Base-by-base conservation (phyloP, 768 basidiomycete genomes). In the Cystofilobasidium ferigula region DNA sequence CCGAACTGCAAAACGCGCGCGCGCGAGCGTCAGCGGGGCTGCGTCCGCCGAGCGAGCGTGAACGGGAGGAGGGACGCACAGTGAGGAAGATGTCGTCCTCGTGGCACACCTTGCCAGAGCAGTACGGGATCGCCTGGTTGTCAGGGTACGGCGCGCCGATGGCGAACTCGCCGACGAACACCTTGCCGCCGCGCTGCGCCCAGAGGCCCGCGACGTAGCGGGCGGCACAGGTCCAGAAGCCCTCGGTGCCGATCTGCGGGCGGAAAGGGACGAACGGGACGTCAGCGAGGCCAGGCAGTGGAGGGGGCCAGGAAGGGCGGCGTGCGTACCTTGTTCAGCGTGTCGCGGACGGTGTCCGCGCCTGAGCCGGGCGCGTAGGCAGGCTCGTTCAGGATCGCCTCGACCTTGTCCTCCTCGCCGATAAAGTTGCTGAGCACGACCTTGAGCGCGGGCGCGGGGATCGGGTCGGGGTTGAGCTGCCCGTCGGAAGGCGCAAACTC, bases 31-130 rank as follows among this genome's bases (percentile, higher is more conserved):
- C n/a, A n/a, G n/a, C n/a, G n/a, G n/a, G n/a, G n/a, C n/a, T n/a
- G n/a, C n/a, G n/a, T n/a, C n/a, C n/a, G n/a, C n/a, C n/a, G 36
- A 57, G 32, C 54, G 14, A 36, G 30, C 3, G 18, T 16, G 36
- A 57, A 57, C 26, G n/a, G 47, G 36, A 8, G 30, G 26, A 20
- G 24, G 14, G 14, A 10, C 47, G 47, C 26, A 48, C 47, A 4
- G 47, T 20, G n/a, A 66, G 12, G 48, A 40, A 43, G 53, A 67
- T 67, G 32, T 67, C 65, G 18, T 67, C 65, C 18, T 67, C 59
- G 30, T 67, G 65, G 34, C 60, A 61, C 24, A 67, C 65, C 13
- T 38, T 30, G 18, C 38, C 38, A 14, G 16, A 2, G 42, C 65
- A 67, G 42, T 51, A 67, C 0, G 57, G 30, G 36, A 64, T 64